Percentiles rank a stretch among this genome's conserved stretches.
Conservation (phyloP, 177 flowering plant species). For the Tripterygium wilfordii region DNA sequence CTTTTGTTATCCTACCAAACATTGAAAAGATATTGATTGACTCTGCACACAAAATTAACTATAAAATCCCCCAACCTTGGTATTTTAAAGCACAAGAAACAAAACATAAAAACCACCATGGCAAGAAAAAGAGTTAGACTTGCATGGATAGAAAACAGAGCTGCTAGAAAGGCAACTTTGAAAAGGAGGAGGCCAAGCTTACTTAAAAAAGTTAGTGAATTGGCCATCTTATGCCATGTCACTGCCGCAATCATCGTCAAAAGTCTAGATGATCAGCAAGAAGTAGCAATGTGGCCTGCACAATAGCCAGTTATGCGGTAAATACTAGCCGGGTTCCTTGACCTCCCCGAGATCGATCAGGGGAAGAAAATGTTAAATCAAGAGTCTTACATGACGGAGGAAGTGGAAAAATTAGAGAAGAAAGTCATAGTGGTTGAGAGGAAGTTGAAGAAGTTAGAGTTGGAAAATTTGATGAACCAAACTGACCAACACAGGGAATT, state of each 20-base stretch:
- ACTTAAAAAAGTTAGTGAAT: conserved; percentile 31
- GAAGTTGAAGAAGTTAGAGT: too few relatives aligned
- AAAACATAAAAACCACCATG: too few relatives aligned
- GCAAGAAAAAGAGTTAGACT: conserved; percentile 24
- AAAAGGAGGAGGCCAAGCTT: conserved; percentile 26
- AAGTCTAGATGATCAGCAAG: conserved; percentile 16
- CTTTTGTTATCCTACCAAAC: too few relatives aligned
- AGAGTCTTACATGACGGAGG: conserved; percentile 19
- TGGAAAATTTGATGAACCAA: too few relatives aligned
- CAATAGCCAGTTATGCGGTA: not conserved
- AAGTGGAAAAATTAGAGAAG: conserved; percentile 6
- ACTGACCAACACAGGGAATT: too few relatives aligned
- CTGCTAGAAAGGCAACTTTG: conserved; percentile 24
- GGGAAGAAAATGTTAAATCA: conserved; percentile 19
- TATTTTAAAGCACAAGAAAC: too few relatives aligned
- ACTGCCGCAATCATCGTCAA: conserved; percentile 15
- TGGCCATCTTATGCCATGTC: conserved; percentile 21
- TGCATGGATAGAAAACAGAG: conserved; percentile 19
- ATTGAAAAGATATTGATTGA: too few relatives aligned
- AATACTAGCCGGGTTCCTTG: conserved; percentile 1
- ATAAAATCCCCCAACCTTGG: too few relatives aligned
- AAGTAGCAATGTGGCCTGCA: conserved; percentile 23
- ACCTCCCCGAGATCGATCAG: conserved; percentile 15
- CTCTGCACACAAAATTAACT: too few relatives aligned
- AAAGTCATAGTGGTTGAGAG: too few relatives aligned